Conservation (phyloP, 768 basidiomycete genomes). For the Auricularia sp. region DNA sequence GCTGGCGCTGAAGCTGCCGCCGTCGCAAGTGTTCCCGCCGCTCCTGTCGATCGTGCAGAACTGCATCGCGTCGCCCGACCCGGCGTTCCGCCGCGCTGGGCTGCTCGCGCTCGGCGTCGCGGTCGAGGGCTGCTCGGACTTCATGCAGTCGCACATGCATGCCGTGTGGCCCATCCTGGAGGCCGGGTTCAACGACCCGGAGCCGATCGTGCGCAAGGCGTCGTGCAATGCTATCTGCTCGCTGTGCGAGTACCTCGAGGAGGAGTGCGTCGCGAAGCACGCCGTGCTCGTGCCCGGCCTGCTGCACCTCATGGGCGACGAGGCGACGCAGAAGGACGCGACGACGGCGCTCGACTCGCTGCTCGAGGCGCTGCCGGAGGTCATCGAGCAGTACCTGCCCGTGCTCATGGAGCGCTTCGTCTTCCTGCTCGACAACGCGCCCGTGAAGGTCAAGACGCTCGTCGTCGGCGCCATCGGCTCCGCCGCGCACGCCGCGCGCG, state of each 20-base stretch:
- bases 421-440: slow-evolving; percentile 75
- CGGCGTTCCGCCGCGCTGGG: slow-evolving; percentile 76
- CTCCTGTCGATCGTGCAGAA: slow-evolving; percentile 69
- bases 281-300: slow-evolving; percentile 76
- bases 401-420: slow-evolving; percentile 92
- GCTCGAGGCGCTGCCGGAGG: slow-evolving; percentile 86
- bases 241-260: slow-evolving; percentile 94
- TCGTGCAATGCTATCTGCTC: slow-evolving; percentile 94
- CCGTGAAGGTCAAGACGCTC: slow-evolving; percentile 82
- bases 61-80: slow-evolving; percentile 75
- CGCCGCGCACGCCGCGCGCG: slow-evolving; percentile 91
- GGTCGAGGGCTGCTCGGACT: slow-evolving; percentile 97
- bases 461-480: slow-evolving; percentile 97
- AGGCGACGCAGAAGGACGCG: slow-evolving; percentile 80
- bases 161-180: slow-evolving; percentile 89
- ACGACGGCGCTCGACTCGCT: slow-evolving; percentile 95
- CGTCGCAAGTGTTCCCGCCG: slow-evolving; percentile 74
- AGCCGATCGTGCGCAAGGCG: slow-evolving; percentile 83
- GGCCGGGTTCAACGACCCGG: slow-evolving; percentile 72
- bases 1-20: slow-evolving; percentile 85
- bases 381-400: slow-evolving; percentile 82
- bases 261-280: slow-evolving; percentile 81
- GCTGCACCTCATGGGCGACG: slow-evolving; percentile 82
- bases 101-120: slow-evolving; percentile 92
- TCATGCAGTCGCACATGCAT: slow-evolving; percentile 82